A percentile compares a stretch with the other conserved stretches of the same genome.
Conservation (phyloP, 2,329 filamentous ascomycete species). For the Cyphellophora attinorum region DNA sequence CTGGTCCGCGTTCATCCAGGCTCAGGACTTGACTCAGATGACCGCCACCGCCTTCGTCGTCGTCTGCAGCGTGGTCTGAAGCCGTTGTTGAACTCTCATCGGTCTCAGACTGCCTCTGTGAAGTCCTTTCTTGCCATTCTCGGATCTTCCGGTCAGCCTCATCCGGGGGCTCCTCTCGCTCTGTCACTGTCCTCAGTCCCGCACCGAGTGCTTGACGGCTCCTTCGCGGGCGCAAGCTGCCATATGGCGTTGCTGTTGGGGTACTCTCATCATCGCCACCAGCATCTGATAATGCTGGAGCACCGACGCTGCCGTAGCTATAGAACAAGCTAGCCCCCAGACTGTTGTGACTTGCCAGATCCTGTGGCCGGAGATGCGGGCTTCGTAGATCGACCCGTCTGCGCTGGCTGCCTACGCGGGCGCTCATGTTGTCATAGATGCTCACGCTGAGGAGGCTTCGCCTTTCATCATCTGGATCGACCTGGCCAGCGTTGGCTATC, state of each 20-base stretch:
- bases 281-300: neutral
- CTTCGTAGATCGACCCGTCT: neutral
- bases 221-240: neutral
- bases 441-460: constrained; percentile 2
- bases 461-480: neutral
- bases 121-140: neutral
- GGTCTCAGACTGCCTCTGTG: neutral
- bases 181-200: neutral
- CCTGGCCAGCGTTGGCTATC: neutral
- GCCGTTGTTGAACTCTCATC: no score
- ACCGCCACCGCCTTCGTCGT: no score
- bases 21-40: no score
- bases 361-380: neutral
- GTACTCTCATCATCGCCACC: neutral
- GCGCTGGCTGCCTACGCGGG: neutral
- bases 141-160: neutral
- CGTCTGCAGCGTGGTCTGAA: no score
- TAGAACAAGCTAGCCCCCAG: constrained; percentile 1
- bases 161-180: neutral
- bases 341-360: neutral
- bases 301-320: neutral
- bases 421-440: neutral
- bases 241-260: neutral
- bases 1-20: no score
- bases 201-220: neutral